A percentile compares a stretch with the other conserved stretches of the same genome.
phyloP scores from a whole-genome alignment of 163 green algal genomes.

The Smithsoniella earleae region DNA sequence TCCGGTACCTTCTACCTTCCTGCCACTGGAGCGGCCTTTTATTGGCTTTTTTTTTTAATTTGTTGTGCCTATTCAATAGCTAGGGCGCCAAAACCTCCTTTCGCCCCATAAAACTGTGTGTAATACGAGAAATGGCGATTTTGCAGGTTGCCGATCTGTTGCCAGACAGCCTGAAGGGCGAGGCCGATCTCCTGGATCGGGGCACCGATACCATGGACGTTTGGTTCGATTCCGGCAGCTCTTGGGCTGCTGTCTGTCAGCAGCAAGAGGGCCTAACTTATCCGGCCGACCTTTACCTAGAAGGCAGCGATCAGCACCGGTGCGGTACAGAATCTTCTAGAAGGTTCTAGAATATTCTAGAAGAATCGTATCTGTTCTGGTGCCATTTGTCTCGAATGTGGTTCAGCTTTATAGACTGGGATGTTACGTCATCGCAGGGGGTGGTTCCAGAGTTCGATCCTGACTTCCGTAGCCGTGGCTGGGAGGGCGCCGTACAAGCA shows the following conservation, averaged over 20 bases:
- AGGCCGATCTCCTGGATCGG: constrained; percentile 49
- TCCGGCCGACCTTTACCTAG: constrained; percentile 95
- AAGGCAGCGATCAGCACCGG: constrained; percentile 90
- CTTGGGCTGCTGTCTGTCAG: constrained; percentile 77
- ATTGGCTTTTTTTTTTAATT: no score
- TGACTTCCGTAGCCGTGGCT: constrained; percentile 80
- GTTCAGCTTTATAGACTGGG: no score
- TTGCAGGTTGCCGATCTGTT: constrained; percentile 68
- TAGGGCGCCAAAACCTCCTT: no score
- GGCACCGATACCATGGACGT: constrained; percentile 99
- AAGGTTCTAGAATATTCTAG: no score
- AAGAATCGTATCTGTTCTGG: no score
- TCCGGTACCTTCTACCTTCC: neutral
- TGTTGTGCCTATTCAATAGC: no score
- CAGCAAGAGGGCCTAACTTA: constrained; percentile 50
- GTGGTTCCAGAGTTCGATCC: constrained; percentile 95
- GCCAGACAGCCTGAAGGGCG: constrained; percentile 43
- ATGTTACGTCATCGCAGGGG: no score
- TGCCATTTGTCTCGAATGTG: no score
- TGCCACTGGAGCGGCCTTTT: neutral
- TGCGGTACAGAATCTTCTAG: neutral
- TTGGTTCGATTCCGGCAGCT: constrained; percentile 95
- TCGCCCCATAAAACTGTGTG: no score
- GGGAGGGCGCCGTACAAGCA: constrained; percentile 49
- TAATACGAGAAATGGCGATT: no score